A percentile compares a stretch with the other conserved stretches of the same genome.
phyloP scores from a whole-genome alignment of 352 stramenopile genomes.

The Phytophthora cactorum region DNA sequence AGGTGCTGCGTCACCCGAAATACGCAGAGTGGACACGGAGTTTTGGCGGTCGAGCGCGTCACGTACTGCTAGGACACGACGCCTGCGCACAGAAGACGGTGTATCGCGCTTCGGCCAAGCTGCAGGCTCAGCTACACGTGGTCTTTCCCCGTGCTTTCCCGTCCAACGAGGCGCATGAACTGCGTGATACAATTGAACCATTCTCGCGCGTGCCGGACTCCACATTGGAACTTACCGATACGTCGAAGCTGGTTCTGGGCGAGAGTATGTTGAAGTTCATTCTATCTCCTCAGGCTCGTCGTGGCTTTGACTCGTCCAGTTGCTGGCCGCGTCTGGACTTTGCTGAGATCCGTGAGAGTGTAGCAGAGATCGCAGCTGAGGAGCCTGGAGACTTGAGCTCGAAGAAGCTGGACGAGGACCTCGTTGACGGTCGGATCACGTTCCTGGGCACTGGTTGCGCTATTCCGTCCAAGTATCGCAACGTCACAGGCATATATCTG shows the following conservation, averaged over 20 bases:
- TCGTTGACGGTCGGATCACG: constrained; percentile 75
- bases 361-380: neutral
- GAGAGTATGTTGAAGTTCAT: constrained; percentile 83
- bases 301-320: constrained; percentile 60
- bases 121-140: constrained; percentile 73
- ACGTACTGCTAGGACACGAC: constrained; percentile 62
- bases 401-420: constrained; percentile 18
- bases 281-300: constrained; percentile 58
- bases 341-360: constrained; percentile 40
- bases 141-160: constrained; percentile 72
- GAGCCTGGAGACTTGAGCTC: neutral
- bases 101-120: constrained; percentile 70
- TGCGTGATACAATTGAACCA: constrained; percentile 40
- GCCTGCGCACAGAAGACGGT: constrained; percentile 71
- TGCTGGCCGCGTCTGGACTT: constrained; percentile 65
- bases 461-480: constrained; percentile 98
- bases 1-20: constrained; percentile 62
- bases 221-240: constrained; percentile 16
- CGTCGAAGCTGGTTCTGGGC: constrained; percentile 48
- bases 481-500: constrained; percentile 96
- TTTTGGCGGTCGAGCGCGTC: constrained; percentile 65
- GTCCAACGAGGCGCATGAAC: constrained; percentile 55
- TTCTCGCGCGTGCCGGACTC: constrained; percentile 44
- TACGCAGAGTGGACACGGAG: constrained; percentile 63
- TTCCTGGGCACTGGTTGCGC: constrained; percentile 98